Evolutionary conservation across 352 stramenopile species (phyloP).

Genomic region (Phytophthora fragariaefolia): DNA sequence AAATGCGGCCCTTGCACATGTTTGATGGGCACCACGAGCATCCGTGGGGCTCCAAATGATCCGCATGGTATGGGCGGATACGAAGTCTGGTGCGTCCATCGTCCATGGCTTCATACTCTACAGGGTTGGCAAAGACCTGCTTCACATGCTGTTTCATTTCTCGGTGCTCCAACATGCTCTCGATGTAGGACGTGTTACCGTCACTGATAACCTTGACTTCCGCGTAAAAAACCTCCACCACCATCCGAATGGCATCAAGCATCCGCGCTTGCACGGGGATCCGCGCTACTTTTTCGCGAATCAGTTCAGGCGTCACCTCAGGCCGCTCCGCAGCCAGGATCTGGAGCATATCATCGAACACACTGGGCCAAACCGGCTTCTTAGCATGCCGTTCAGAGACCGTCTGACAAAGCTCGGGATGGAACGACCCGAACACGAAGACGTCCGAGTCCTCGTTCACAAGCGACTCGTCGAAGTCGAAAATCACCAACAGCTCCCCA

Average conservation of each 20-base stretch:
- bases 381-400: conserved; percentile 27
- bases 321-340: conserved; percentile 48
- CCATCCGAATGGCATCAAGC: conserved; percentile 66
- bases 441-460: conserved; percentile 66
- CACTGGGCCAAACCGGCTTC: conserved; percentile 53
- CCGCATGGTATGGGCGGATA: conserved; percentile 62
- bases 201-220: conserved; percentile 75
- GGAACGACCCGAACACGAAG: conserved; percentile 67
- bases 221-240: conserved; percentile 43
- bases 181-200: conserved; percentile 81
- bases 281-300: conserved; percentile 46
- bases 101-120: conserved; percentile 39
- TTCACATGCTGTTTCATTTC: conserved; percentile 39
- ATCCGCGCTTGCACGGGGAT: conserved; percentile 68
- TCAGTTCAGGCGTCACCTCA: conserved; percentile 40
- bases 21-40: conserved; percentile 70
- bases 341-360: conserved; percentile 68
- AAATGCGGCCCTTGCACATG: conserved; percentile 82
- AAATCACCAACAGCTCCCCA: conserved; percentile 48
- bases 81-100: conserved; percentile 39
- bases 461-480: conserved; percentile 63
- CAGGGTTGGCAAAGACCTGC: conserved; percentile 59
- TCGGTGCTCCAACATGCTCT: conserved; percentile 63
- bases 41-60: conserved; percentile 45
- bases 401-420: conserved; percentile 55